Conservation (phyloP, 306 rosid genomes). For the Prunus kanzakura region DNA sequence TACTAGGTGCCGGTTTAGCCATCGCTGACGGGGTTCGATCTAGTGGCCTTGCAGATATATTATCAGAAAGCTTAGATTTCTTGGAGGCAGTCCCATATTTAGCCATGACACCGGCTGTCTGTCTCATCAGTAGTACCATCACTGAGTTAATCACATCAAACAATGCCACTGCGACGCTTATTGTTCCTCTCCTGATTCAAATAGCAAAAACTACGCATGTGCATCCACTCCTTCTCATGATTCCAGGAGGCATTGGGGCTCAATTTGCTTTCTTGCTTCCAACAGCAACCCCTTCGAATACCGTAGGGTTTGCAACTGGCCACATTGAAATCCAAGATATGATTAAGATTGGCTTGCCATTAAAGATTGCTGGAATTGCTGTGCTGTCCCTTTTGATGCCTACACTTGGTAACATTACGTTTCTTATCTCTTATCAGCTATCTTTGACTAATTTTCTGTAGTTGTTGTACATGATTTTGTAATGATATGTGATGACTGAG, state of each 20-base stretch:
- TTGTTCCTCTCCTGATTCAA: slow-evolving; percentile 61
- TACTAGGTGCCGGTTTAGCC: slow-evolving; percentile 90
- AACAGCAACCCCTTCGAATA: slow-evolving; percentile 74
- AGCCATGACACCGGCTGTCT: slow-evolving; percentile 68
- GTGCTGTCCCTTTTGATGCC: slow-evolving; percentile 70
- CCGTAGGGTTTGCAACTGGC: slow-evolving; percentile 79
- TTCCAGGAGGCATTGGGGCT: slow-evolving; percentile 79
- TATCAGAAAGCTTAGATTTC: slow-evolving; percentile 54
- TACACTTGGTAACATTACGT: slow-evolving; percentile 54
- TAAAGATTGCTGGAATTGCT: slow-evolving; percentile 61
- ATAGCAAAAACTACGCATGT: slow-evolving; percentile 62
- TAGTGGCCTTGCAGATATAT: slow-evolving; percentile 65
- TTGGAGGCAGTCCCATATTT: slow-evolving; percentile 57
- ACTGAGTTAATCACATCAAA: slow-evolving; percentile 75
- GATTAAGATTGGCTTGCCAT: slow-evolving; percentile 72
- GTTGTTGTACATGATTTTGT: too few species aligned
- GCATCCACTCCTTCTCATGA: slow-evolving; percentile 74
- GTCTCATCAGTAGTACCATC: slow-evolving; percentile 59
- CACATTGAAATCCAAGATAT: slow-evolving; percentile 65
- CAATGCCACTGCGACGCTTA: slow-evolving; percentile 78
- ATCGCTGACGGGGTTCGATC: slow-evolving; percentile 77
- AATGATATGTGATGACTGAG: not conserved
- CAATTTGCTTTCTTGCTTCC: slow-evolving; percentile 81
- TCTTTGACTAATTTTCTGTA: not conserved
- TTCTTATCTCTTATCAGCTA: not conserved